Base-by-base conservation (phyloP, 1,139 yeast species). In the Saccharomycopsis crataegensis region DNA sequence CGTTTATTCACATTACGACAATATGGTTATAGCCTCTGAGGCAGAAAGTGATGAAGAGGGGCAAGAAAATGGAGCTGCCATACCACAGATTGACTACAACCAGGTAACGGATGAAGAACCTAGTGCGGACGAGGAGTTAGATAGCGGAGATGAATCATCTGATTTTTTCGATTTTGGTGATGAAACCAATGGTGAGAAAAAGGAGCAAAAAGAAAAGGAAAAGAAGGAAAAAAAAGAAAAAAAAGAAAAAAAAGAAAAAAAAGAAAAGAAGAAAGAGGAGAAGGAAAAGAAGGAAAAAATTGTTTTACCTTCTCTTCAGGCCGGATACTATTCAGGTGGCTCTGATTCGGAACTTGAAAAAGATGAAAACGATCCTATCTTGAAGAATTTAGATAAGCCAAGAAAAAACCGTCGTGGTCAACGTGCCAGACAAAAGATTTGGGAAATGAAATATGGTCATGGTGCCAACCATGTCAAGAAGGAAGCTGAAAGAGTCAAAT, bases 351-450 rank as follows among this genome's bases (percentile, higher is more conserved):
- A 56, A 32, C 73, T 74, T 48, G 86, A 77, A 42, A 70, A 66
- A 40, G 68, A 62, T 28, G 38, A 65, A 16, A 59, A 63, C 41
- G 67, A 65, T 46, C 68, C 65, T 32, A 36, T 47, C 60, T 59
- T 42, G 79, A 80, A 51, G 69, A 73, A 76, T 50, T 76, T 77
- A 32, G 75, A 78, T 1, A 77, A 52, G 59, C 70, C 65, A 4
- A 78, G 94, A 59, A 90, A 90, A 63, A 94, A 93, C 67, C 78
- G 99, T 69, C 81, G 97, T 65, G 99, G 99, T 22, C 99, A 94
- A 73, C 76, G 98, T 61, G 99, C 97, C 1, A 82, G 99, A 70
- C 94, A 93, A 67, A 86, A 86, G 72, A 89, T 93, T 53, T 91
- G 98, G 97, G 99, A 90, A 64, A 73, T 78, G 69, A 93, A 93